Evolutionary conservation across 495 filamentous ascomycete species (phyloP), one percentile per base, ranked within the genome.

Genomic region (Daldinia decipiens): DNA sequence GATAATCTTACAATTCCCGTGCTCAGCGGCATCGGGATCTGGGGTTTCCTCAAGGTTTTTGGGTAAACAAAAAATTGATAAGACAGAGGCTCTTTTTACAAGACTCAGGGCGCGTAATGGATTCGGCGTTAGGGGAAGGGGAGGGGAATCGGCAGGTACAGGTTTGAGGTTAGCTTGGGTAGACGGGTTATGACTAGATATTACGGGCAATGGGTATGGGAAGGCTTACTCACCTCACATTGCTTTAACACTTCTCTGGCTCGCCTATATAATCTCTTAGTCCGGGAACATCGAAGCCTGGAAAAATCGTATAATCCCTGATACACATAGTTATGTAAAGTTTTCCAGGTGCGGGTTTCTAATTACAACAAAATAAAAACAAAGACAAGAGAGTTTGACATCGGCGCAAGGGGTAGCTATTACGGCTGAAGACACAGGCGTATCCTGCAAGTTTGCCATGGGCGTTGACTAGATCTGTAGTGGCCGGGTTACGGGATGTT

Each of bases 1-100:
- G 95, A 99, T 82, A 99, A 99, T 80, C 82, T 98, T 65, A 97
- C 95, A 38, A 99, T 99, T 78, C 95, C 95, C 12, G 88, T 97
- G 40, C 80, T 99, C 56, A 97, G 93, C 77, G 93, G 93, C 13
- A 76, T 96, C 15, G 95, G 95, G 8, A 89, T 99, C 54, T 97
- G 92, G 92, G 93, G 92, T 0, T 96, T 99, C 78, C 82, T 98
- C 76, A 98, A 94, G 82, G 76, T 94, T 45, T 98, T 98, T 85
- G 92, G 93, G 31, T 91, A 83, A 71, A 52, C 50, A 38, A 29
- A 31, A 40, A 67, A 29, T 45, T 19, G 56, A 54, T 54, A 71
- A 72, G 57, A 65, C 19, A 55, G 45, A 62, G 39, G 29, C 36
- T 19, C 51, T 47, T 52, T 54, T 56, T 6, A 39, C 65, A 12